phyloP scores from a whole-genome alignment of 2,329 filamentous ascomycete genomes.

The Scedosporium minutisporum region DNA sequence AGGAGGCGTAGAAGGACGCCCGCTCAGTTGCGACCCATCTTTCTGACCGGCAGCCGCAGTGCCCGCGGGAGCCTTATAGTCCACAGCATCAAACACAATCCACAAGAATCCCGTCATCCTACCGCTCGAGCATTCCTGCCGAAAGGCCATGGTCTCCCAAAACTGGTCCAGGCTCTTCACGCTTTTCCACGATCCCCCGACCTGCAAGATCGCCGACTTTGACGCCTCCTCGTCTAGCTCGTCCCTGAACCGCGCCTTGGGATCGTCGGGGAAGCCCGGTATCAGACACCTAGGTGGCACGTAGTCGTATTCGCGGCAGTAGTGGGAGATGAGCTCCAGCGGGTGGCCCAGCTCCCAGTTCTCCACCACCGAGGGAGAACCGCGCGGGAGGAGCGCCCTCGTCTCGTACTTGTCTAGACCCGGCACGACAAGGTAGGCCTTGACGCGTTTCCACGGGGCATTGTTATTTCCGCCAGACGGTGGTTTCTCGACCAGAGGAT shows the following conservation, averaged over 20 bases:
- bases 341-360: constrained; percentile 65
- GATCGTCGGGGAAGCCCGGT: constrained; percentile 88
- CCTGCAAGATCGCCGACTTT: constrained; percentile 43
- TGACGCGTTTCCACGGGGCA: constrained; percentile 35
- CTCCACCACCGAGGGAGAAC: constrained; percentile 25
- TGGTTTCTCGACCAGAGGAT: constrained; percentile 56
- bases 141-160: constrained; percentile 96
- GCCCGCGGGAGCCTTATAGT: constrained; percentile 5
- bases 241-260: constrained; percentile 79
- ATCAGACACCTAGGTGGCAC: constrained; percentile 77
- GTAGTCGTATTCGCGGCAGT: constrained; percentile 44
- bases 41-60: constrained; percentile 6
- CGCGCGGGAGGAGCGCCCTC: constrained; percentile 62
- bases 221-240: constrained; percentile 80
- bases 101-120: constrained; percentile 90
- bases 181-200: constrained; percentile 67
- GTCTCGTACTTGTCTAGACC: constrained; percentile 78
- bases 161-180: constrained; percentile 81
- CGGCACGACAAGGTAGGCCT: constrained; percentile 78
- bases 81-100: constrained; percentile 61
- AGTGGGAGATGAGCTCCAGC: constrained; percentile 55
- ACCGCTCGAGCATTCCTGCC: constrained; percentile 91
- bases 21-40: not conserved
- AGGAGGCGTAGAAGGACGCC: constrained; percentile 11
- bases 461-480: constrained; percentile 16